Evolutionary conservation across 345 rosid genomes (phyloP).

Genomic region (Melaleuca quinquenervia): DNA sequence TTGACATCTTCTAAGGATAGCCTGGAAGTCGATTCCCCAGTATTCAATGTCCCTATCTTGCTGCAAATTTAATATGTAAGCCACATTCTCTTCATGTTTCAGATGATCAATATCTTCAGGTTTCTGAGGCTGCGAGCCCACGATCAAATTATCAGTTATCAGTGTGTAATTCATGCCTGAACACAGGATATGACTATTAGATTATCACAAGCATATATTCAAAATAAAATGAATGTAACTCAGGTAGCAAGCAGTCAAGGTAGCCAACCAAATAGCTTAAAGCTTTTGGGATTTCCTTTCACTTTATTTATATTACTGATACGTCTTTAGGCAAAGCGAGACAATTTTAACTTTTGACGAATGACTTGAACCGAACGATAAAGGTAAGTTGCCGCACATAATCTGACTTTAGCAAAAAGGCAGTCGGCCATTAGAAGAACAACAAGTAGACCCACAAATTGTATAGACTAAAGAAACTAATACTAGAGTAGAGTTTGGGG

Average conservation of each 20-base stretch:
- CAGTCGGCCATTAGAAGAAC: background rate
- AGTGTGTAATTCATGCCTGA: slow-evolving; percentile 87
- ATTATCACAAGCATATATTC: background rate
- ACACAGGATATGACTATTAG: background rate
- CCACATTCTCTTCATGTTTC: slow-evolving; percentile 63
- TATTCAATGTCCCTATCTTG: slow-evolving; percentile 77
- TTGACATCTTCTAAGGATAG: slow-evolving; percentile 40
- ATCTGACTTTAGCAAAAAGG: background rate
- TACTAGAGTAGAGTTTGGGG: background rate
- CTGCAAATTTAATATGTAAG: slow-evolving; percentile 84
- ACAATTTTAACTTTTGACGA: background rate
- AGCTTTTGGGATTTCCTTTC: background rate
- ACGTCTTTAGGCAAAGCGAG: background rate
- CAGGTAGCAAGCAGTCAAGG: background rate
- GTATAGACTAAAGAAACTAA: background rate
- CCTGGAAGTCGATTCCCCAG: slow-evolving; percentile 63
- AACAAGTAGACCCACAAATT: background rate
- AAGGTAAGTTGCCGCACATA: background rate
- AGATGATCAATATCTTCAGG: slow-evolving; percentile 75
- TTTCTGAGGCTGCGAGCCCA: slow-evolving; percentile 90
- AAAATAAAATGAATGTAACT: background rate
- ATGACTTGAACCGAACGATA: background rate
- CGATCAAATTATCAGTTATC: slow-evolving; percentile 67
- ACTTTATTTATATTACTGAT: background rate
- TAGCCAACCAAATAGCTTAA: background rate